These are phyloP conservation scores for Colletotrichum melonis DNA, from an alignment of 2,329 filamentous ascomycete genomes.

Conservation along the genomic window DNA sequence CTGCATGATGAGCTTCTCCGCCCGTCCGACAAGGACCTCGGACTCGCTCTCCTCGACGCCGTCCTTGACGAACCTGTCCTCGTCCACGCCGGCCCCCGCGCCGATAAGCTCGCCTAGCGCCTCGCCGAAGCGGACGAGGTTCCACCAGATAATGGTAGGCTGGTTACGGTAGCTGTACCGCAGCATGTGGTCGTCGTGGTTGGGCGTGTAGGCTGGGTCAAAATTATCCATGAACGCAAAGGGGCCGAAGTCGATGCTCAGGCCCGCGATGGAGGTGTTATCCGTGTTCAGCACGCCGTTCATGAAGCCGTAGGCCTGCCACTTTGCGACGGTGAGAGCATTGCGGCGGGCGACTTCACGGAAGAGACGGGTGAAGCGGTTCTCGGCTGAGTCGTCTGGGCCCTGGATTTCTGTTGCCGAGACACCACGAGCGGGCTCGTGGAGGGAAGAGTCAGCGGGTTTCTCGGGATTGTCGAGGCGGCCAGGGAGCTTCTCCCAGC, in stretches of 20 bases:
- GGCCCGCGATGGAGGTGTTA: constrained; percentile 90
- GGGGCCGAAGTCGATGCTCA: constrained; percentile 94
- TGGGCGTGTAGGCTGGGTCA: constrained; percentile 93
- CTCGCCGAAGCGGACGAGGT: constrained; percentile 91
- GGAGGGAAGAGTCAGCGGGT: constrained; percentile 52
- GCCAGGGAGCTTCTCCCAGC: constrained; percentile 86
- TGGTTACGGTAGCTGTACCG: constrained; percentile 95
- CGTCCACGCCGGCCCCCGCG: constrained; percentile 78
- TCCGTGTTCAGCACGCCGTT: constrained; percentile 98
- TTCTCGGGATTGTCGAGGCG: constrained; percentile 64
- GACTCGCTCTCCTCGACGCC: constrained; percentile 78
- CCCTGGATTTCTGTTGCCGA: constrained; percentile 73
- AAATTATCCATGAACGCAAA: constrained; percentile 99
- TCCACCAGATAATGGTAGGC: constrained; percentile 98
- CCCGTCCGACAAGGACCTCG: constrained; percentile 78
- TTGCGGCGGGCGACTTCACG: constrained; percentile 89
- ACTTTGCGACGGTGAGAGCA: constrained; percentile 87
- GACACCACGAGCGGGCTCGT: constrained; percentile 62
- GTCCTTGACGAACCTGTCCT: constrained; percentile 74
- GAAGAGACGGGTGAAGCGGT: constrained; percentile 88
- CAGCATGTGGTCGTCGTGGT: constrained; percentile 90
- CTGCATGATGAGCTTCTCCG: constrained; percentile 84
- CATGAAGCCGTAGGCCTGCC: constrained; percentile 99
- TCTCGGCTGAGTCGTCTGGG: constrained; percentile 76
- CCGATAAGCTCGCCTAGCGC: constrained; percentile 89